Evolutionary conservation across 768 basidiomycete genomes (phyloP).

Genomic region (Hortiboletus campestris): DNA sequence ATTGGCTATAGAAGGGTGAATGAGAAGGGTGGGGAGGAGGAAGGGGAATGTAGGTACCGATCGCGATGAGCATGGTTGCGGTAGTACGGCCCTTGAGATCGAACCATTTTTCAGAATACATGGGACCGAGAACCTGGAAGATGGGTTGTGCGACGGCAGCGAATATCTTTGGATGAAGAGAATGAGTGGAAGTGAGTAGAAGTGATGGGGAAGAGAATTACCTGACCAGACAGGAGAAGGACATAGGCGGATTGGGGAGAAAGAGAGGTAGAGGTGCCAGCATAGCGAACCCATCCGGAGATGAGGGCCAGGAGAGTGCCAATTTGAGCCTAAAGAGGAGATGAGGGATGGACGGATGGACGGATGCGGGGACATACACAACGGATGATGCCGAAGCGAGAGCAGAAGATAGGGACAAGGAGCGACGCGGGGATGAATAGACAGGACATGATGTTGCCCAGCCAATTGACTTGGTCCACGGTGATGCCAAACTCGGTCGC

Average conservation of each 20-base stretch:
- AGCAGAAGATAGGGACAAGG: conserved; percentile 54
- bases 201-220: conserved; percentile 23
- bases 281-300: conserved; percentile 75
- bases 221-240: conserved; percentile 71
- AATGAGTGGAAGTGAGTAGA: background rate
- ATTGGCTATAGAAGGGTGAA: conserved; percentile 46
- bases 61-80: conserved; percentile 61
- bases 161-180: conserved; percentile 45
- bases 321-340: conserved; percentile 53
- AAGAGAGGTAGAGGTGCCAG: conserved; percentile 60
- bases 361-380: conserved; percentile 49
- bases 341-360: background rate
- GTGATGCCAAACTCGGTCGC: conserved; percentile 64
- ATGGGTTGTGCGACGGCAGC: conserved; percentile 65
- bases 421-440: conserved; percentile 64
- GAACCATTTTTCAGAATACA: conserved; percentile 85
- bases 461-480: conserved; percentile 75
- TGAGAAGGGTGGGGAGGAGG: background rate
- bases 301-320: conserved; percentile 54
- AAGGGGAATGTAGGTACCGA: conserved; percentile 32
- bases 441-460: conserved; percentile 65
- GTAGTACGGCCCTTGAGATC: conserved; percentile 73
- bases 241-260: conserved; percentile 54
- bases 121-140: conserved; percentile 76
- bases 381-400: conserved; percentile 57